Conservation (phyloP, 2,329 filamentous ascomycete genomes). For the Alternaria alternata region DNA sequence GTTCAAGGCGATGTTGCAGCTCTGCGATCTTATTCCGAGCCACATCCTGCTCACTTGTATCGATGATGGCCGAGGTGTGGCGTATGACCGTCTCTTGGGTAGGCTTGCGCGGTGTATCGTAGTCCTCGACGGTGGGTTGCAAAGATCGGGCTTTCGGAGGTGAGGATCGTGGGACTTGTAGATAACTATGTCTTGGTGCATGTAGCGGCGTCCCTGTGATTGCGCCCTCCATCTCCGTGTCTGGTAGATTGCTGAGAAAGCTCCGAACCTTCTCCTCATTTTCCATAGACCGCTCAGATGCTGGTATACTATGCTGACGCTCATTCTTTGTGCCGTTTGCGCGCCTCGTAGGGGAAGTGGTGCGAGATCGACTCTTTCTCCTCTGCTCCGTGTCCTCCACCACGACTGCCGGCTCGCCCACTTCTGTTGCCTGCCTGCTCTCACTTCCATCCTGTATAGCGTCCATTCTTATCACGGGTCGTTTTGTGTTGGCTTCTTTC, state of each 20-base stretch:
- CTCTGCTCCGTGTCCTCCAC: slow-evolving; percentile 23
- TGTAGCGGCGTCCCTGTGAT: slow-evolving; percentile 38
- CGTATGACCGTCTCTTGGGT: slow-evolving; percentile 48
- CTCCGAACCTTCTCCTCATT: slow-evolving; percentile 50
- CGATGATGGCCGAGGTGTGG: slow-evolving; percentile 28
- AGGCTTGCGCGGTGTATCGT: slow-evolving; percentile 47
- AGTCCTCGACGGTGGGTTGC: slow-evolving; percentile 49
- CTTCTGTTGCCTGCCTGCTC: slow-evolving; percentile 24
- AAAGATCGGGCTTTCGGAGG: slow-evolving; percentile 42
- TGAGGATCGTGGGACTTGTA: slow-evolving; percentile 38
- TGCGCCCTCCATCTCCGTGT: slow-evolving; percentile 43
- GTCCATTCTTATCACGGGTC: slow-evolving; percentile 29
- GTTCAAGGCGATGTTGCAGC: slow-evolving; percentile 36
- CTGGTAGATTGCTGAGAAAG: slow-evolving; percentile 49
- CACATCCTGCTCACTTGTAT: slow-evolving; percentile 19
- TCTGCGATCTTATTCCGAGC: slow-evolving; percentile 32
- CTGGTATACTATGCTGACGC: slow-evolving; percentile 29
- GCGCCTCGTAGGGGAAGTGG: slow-evolving; percentile 34
- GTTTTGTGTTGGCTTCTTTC: slow-evolving; percentile 37
- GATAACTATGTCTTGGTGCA: slow-evolving; percentile 32
- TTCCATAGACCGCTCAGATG: slow-evolving; percentile 46
- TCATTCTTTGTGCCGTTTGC: slow-evolving; percentile 35
- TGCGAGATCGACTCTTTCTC: slow-evolving; percentile 7
- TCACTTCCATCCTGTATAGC: slow-evolving; percentile 20
- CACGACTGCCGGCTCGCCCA: slow-evolving; percentile 30